Conservation (phyloP, 768 basidiomycete species). For the Russula sp. region DNA sequence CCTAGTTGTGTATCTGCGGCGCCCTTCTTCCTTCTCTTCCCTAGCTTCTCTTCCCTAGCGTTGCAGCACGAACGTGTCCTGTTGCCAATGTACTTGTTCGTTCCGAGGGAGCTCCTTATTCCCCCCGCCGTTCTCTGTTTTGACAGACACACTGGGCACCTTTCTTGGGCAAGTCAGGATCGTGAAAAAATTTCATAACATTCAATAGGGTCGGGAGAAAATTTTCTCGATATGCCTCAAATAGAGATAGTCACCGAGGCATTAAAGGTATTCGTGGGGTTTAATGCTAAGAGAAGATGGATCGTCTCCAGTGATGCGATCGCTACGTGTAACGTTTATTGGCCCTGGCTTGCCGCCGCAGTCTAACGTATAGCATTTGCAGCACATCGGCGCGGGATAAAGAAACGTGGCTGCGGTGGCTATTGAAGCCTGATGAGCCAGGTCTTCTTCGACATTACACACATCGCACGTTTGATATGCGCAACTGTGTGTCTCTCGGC, state of each 20-base stretch:
- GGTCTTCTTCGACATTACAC: slow-evolving; percentile 8
- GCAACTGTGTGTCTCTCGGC: neutral
- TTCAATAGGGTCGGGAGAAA: neutral
- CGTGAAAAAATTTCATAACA: neutral
- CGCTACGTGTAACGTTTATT: slow-evolving; percentile 2
- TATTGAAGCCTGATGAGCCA: neutral
- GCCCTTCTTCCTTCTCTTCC: neutral
- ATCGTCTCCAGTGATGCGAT: neutral
- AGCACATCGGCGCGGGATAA: neutral
- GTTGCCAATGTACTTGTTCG: neutral
- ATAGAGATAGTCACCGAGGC: neutral
- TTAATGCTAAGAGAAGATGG: neutral
- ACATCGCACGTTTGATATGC: neutral
- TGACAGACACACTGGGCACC: neutral
- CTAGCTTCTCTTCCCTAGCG: neutral
- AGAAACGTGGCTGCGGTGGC: neutral
- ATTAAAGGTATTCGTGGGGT: neutral
- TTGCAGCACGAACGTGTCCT: neutral
- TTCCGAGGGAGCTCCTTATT: neutral
- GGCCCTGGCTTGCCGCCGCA: neutral
- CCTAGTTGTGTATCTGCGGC: neutral
- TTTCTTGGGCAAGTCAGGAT: neutral
- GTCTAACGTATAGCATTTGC: neutral
- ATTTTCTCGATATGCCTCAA: neutral
- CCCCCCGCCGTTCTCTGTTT: no score